Evolutionary conservation across 352 stramenopile species (phyloP).

Genomic region (Phytophthora tubulina): DNA sequence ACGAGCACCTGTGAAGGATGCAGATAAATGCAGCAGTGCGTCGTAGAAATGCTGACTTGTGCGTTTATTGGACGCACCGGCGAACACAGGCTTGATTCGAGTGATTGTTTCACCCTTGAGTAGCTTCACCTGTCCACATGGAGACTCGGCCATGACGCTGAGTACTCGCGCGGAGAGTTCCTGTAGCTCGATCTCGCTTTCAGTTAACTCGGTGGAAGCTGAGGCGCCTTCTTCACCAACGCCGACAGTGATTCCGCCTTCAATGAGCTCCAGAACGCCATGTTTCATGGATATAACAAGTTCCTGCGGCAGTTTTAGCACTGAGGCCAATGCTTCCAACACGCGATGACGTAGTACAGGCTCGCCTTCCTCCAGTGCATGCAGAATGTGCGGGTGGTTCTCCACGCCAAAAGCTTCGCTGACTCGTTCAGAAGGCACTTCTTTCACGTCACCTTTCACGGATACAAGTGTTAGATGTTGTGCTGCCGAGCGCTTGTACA

Average conservation of each 20-base stretch:
- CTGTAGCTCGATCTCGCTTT: constrained; percentile 53
- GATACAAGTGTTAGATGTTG: constrained; percentile 72
- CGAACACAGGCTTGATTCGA: constrained; percentile 62
- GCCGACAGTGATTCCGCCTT: constrained; percentile 33
- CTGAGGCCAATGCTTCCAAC: constrained; percentile 51
- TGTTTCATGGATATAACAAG: constrained; percentile 72
- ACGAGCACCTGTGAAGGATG: constrained; percentile 57
- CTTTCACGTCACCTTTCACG: constrained; percentile 58
- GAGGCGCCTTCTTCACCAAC: constrained; percentile 5
- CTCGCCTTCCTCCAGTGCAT: constrained; percentile 67
- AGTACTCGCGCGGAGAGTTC: constrained; percentile 63
- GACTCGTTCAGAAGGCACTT: constrained; percentile 69
- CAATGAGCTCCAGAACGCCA: constrained; percentile 65
- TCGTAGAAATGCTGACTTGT: constrained; percentile 65
- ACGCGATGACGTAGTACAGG: constrained; percentile 58
- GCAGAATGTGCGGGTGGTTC: constrained; percentile 77
- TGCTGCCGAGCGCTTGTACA: constrained; percentile 71
- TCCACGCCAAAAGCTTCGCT: constrained; percentile 73
- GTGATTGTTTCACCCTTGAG: constrained; percentile 49
- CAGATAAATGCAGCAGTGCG: constrained; percentile 52
- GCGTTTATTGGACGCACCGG: constrained; percentile 29
- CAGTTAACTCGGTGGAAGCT: constrained; percentile 10
- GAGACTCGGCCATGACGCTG: constrained; percentile 62
- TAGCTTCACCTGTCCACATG: constrained; percentile 50
- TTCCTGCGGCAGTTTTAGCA: constrained; percentile 73